Evolutionary conservation across 2,329 filamentous ascomycete species (phyloP), one percentile per base, ranked within the genome.

Genomic region (Exophiala sp.): DNA sequence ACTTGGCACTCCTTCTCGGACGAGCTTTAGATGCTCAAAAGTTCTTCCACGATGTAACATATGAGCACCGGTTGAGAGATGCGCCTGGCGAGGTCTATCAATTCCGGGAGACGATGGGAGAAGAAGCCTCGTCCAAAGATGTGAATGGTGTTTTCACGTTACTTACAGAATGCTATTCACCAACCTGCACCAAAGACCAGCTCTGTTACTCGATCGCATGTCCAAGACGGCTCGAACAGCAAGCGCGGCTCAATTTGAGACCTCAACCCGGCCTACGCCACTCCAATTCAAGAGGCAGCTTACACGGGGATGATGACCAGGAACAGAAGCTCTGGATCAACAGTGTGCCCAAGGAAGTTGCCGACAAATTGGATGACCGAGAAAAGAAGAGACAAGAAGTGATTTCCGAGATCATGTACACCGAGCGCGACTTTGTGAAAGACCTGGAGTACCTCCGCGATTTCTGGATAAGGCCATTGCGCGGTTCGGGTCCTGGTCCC

Each of bases 281-380:
- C 27, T 81, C 83, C 58, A 79, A 83, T 48, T 85, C 82, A 4
- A 77, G 81, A 59, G 76, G 75, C 65, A 93, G 81, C 71, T 69
- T 87, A 63, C 90, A 95, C 63, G 89, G 94, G 60, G 88, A 93
- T 56, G 85, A 93, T 62, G 88, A 85, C 24, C 89, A 96, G 64
- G 90, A 97, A 67, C 93, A 97, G 72, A 97, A 97, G 69, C 78
- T 98, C 30, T 98, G 93, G 93, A 98, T 98, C 69, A 97, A 97
- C 67, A 95, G 90, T 11, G 93, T 98, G 29, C 88, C 90, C 1
- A 93, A 95, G 67, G 93, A 97, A 66, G 76, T 98, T 50, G 89
- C 90, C 0, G 90, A 97, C 60, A 87, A 84, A 64, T 84, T 96
- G 23, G 83, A 82, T 43, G 93, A 98, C 60, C 81, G 80, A 59